Evolutionary conservation across 176 grass and related monocot species (phyloP), one percentile per base, ranked within the genome.

Genomic region (Oryza longistaminata): DNA sequence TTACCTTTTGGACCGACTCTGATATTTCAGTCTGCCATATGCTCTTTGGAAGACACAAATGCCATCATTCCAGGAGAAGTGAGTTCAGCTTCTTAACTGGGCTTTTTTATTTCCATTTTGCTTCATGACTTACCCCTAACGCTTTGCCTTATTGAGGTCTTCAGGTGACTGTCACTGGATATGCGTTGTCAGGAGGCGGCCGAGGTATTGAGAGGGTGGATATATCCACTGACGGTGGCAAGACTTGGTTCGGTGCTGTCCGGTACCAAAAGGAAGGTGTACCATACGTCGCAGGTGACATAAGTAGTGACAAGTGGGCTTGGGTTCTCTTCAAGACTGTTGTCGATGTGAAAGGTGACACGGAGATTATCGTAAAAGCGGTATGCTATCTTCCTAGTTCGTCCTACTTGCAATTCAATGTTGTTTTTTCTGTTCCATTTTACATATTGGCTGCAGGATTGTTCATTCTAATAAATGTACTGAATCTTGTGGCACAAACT

Each of bases 151-250:
- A 10, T 33, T 37, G 58, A 1, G 27, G 6, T 75, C 26, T 37
- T 48, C 74, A 93, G 88, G 29, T 88, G 70, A 88, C 29, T 80
- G 61, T 94, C 80, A 66, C 70, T 71, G 92, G 92, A 81, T 94
- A 94, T 35, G 88, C 88, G 40, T 65, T 88, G 37, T 88, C 92
- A 0, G 88, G 92, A 70, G 92, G 92, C 37, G 88, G 92, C 9
- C 79, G 92, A 11, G 88, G 92, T 10, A 90, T 93, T 66, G 92
- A 93, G 86, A 90, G 92, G 66, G 92, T 90, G 0, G 92, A 93
- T 22, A 69, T 90, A 75, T 93, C 92, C 21, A 37, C 71, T 12
- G 88, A 93, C 9, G 79, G 92, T 45, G 85, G 92, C 53, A 90
- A 88, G 68, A 93, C 43, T 79, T 93, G 92, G 92, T 80, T 83